Evolutionary conservation across 225 moss, liverwort and hornwort species (phyloP), one percentile per base, ranked within the genome.

Genomic region (Physcomitrellopsis africana): DNA sequence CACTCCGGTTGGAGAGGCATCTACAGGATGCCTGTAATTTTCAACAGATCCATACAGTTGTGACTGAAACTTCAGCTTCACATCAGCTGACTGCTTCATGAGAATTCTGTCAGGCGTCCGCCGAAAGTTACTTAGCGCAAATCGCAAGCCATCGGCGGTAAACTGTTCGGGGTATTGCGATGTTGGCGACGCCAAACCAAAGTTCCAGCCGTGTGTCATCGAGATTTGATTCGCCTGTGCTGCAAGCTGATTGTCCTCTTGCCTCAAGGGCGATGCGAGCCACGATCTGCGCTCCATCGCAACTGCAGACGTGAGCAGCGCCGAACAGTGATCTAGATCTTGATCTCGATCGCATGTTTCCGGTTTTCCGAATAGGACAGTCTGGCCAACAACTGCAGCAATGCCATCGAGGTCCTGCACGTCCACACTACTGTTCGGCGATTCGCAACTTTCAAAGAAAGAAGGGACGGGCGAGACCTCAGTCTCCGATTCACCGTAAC

Each of bases 311-410:
- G 20, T 52, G 32, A 12, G 18, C 0, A 42, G 0, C 0, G 59
- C 22, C 27, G 73, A 58, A 0, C 16, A 10, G 10, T 15, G 11
- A 23, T 15, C 29, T 29, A 1, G 26, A 17, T 19, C 60, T 16
- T 63, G 56, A 5, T n/a, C 13, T 13, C 19, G 26, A 14, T 76
- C 79, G 45, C 60, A 23, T 26, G 55, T 26, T n/a, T 20, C 32
- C 0, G 62, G 6, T 13, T 24, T 70, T 0, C 86, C 87, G 24
- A 85, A 87, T 51, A 87, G 51, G 19, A 80, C 52, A 17, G 69
- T 75, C 51, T 87, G 82, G 14, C 87, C 87, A 41, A 87, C 87
- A 5, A 87, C 87, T 10, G 87, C 87, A 1, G 84, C 87, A 59
- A 87, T 85, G 37, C 87, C 87, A 4, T 87, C 87, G 32, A 87